Base-by-base conservation (phyloP, 2,329 filamentous ascomycete genomes). In the Didymella pinodella region DNA sequence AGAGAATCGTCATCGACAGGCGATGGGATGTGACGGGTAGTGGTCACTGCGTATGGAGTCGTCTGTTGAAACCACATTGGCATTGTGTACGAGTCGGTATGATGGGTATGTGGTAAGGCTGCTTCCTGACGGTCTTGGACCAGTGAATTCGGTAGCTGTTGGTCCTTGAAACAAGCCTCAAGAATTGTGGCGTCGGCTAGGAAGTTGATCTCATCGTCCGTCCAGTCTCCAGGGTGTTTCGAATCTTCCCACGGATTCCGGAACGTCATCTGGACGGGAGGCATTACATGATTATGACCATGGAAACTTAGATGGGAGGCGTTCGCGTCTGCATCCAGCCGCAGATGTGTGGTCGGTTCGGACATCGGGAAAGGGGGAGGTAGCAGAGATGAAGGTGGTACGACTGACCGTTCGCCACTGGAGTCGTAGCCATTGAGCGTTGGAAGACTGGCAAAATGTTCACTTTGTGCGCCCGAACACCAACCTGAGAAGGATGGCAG, bases 401-500 rank as follows among this genome's bases (percentile, higher is more conserved):
- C 41, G 2, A 44, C 28, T 40, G 25, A 26, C 18, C 20, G 20
- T 41, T 10, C 25, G 43, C 41, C 8, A n/a, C 25, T n/a, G 22
- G 28, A 51, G 5, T 34, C 43, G 20, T 57, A 55, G 12, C 25
- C 46, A 32, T 31, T 38, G 10, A 44, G 26, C 3, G 29, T 41
- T 2, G 20, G 34, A 7, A 47, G 40, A 36, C 18, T 28, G 20
- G 28, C 22, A 12, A 41, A 38, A 8, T 44, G 54, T 8, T 52
- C 40, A n/a, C 25, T 10, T 7, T 57, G 59, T 31, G 48, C 26
- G 20, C 44, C 20, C 10, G 59, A 11, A 26, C 54, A 44, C 67
- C 68, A 70, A 2, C 56, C 50, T 2, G 62, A 60, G 1, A 65
- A 49, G 0, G 64, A 60, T 31, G 69, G 67, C 12, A 71, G 48